phyloP scores from a whole-genome alignment of 2,329 filamentous ascomycete species.

The Diaporthe aspalathi region DNA sequence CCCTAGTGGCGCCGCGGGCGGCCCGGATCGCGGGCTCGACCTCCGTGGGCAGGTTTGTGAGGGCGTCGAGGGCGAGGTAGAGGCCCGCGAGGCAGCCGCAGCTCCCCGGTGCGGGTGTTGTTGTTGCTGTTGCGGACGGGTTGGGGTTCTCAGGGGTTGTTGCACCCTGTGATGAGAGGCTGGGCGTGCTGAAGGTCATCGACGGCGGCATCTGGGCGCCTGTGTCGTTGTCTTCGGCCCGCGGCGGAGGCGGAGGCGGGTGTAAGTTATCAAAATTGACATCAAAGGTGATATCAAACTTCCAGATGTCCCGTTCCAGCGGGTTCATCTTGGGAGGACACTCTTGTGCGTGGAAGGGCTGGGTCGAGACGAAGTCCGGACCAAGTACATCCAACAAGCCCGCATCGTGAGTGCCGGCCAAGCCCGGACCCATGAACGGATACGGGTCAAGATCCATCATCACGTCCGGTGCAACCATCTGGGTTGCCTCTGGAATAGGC shows the following conservation, averaged over 20 bases:
- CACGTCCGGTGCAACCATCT: neutral
- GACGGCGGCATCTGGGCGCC: neutral
- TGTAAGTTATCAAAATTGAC: conserved; percentile 16
- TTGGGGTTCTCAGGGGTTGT: conserved; percentile 33
- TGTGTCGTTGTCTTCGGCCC: neutral
- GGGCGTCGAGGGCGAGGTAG: conserved; percentile 62
- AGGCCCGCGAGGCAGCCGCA: conserved; percentile 64
- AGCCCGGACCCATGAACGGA: conserved; percentile 43
- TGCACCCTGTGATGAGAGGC: conserved; percentile 33
- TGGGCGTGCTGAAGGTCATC: conserved; percentile 25
- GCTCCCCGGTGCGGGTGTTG: neutral
- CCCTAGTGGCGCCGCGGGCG: conserved; percentile 59
- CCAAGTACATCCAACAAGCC: conserved; percentile 53
- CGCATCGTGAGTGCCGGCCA: conserved; percentile 44
- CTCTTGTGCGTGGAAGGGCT: conserved; percentile 30
- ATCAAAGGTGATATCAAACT: conserved; percentile 18
- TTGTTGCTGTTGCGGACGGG: neutral
- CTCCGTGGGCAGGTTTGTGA: conserved; percentile 59
- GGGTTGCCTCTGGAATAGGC: neutral
- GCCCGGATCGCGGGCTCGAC: conserved; percentile 60
- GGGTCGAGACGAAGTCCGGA: conserved; percentile 41
- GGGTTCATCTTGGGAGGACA: conserved; percentile 23
- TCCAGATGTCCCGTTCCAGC: conserved; percentile 3
- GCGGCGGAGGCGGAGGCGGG: neutral
- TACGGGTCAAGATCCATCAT: conserved; percentile 49